Evolutionary conservation across 1,139 yeast genomes (phyloP).

Genomic region (Saccharomyces pastorianus): DNA sequence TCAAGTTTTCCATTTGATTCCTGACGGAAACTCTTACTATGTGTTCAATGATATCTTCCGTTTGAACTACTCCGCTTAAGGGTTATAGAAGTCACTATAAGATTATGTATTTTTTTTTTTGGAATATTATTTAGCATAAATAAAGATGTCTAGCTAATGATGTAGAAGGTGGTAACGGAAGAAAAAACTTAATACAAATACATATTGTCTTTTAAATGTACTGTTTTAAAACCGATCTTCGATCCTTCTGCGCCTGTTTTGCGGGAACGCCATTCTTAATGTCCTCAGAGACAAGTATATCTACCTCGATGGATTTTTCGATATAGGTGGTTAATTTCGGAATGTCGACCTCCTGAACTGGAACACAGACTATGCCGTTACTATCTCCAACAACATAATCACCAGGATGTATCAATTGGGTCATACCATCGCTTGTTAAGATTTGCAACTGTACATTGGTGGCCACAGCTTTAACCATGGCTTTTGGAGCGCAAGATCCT

Average conservation of each 20-base stretch:
- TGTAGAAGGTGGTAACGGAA: neutral
- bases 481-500: constrained; percentile 76
- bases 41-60: constrained; percentile 96
- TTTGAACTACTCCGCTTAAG: constrained; percentile 56
- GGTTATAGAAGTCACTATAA: neutral
- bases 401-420: constrained; percentile 47
- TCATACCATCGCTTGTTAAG: constrained; percentile 31
- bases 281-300: constrained; percentile 63
- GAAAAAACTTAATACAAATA: neutral
- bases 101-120: neutral
- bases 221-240: constrained; percentile 36
- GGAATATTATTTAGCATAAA: neutral
- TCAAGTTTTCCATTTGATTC: constrained; percentile 93
- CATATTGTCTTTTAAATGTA: constrained; percentile 1
- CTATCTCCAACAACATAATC: constrained; percentile 71
- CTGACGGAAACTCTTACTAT: constrained; percentile 83
- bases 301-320: constrained; percentile 66
- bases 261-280: constrained; percentile 61
- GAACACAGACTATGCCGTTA: constrained; percentile 67
- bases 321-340: constrained; percentile 41
- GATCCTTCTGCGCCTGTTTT: constrained; percentile 50
- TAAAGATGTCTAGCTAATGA: neutral
- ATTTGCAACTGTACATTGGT: constrained; percentile 59
- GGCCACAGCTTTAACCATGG: constrained; percentile 71
- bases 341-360: constrained; percentile 27